Evolutionary conservation across 192 early-diverging fungal species (phyloP).

Genomic region (Umbelopsis isabellina): DNA sequence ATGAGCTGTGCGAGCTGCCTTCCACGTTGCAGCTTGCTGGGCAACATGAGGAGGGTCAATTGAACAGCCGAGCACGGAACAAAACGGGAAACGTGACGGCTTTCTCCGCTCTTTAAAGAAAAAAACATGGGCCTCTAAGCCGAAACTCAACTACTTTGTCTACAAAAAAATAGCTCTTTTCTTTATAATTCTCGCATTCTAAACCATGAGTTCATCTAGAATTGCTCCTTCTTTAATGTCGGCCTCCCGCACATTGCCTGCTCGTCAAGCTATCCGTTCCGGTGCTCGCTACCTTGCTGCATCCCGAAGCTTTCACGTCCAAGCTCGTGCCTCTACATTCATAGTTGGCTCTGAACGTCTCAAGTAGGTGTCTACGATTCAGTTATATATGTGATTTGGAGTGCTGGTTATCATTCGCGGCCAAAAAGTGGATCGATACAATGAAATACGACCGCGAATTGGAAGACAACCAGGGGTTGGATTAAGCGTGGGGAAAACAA

Average conservation of each 20-base stretch:
- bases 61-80: slow-evolving; percentile 14
- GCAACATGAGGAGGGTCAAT: slow-evolving; percentile 7
- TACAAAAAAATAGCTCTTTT: not conserved
- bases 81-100: slow-evolving; percentile 19
- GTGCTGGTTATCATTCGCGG: not conserved
- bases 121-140: not conserved
- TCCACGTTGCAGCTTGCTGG: slow-evolving; percentile 6
- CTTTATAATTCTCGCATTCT: not conserved
- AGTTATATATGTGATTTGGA: not conserved
- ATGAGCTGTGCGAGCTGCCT: slow-evolving; percentile 17
- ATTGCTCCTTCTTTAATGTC: slow-evolving; percentile 8
- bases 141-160: not conserved
- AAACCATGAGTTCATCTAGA: slow-evolving; percentile 13
- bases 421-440: not conserved
- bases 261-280: not conserved
- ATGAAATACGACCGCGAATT: not conserved
- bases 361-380: slow-evolving; percentile 25
- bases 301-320: slow-evolving; percentile 32
- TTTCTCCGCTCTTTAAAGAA: slow-evolving; percentile 6
- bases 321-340: slow-evolving; percentile 26
- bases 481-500: slow-evolving; percentile 18
- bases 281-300: slow-evolving; percentile 28
- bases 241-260: not conserved
- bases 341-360: slow-evolving; percentile 20
- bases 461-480: not conserved